Evolutionary conservation across 352 stramenopile species (phyloP), one percentile per base, ranked within the genome.

Genomic region (Phytophthora vignae): DNA sequence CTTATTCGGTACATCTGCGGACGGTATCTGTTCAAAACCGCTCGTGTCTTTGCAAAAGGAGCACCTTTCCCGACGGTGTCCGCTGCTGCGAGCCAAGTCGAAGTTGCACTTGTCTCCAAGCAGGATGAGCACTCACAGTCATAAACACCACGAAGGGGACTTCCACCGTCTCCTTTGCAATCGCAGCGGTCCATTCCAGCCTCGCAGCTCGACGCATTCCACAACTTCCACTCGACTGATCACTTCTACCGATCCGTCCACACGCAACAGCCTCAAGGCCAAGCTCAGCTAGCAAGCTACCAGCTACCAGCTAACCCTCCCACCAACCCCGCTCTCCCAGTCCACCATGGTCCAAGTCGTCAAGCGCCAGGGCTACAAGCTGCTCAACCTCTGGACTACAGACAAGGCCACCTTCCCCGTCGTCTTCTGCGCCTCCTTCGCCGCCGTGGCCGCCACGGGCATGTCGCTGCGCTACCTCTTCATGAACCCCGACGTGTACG

Each of bases 371-470:
- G 65, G 65, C 46, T 74, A 74, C 70, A 74, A 74, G 59, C 65
- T 77, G 2, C 40, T 77, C 71, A 88, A 84, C 73, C 83, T 91
- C 59, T 91, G 83, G 83, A 76, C 64, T 38, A 91, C 83, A 10
- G 83, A 91, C 78, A 82, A 71, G 42, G 78, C 62, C 67, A 91
- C 81, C 29, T 88, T 91, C 63, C 83, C 83, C 11, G 79, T 91
- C 55, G 83, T 91, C 40, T 69, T 91, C 61, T 82, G 82, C 69
- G 75, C 75, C 11, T 25, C 36, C 4, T 69, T 73, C 48, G 78
- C 83, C 36, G 73, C 82, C 17, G 67, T 75, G 17, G 72, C 67
- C 17, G 83, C 72, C 38, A 73, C 72, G 40, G 62, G 60, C 9
- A 71, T 83, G 62, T 78, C 75, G 27, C 70, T 83, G 55, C 79